Base-by-base conservation (phyloP, 2,329 filamentous ascomycete species). In the Diaporthe nobilis region DNA sequence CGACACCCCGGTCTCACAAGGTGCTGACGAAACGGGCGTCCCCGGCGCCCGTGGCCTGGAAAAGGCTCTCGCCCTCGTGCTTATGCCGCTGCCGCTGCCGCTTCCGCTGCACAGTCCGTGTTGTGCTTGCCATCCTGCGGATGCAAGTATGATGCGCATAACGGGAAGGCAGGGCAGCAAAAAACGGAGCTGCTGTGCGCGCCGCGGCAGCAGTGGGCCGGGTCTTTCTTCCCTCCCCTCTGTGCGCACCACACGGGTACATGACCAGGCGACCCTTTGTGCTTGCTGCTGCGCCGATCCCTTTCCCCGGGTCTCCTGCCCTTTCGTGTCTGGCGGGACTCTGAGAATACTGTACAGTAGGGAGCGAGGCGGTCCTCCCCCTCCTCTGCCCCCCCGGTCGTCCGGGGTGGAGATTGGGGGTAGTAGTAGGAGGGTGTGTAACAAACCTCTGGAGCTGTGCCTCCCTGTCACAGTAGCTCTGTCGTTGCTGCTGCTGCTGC, bases 141-240 rank as follows among this genome's bases (percentile, higher is more conserved):
- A 74, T 75, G 75, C 75, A 77, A 44, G 75, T 77, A 77, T 77
- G 75, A 75, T 77, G 72, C 75, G 75, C 75, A 77, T 77, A 63
- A 53, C 39, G 74, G 75, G 58, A 74, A 44, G 72, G 60, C 61
- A 72, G 51, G 75, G 44, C 37, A 70, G 65, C 20, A 61, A 67
- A 63, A 72, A 67, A 34, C 63, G 63, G 63, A 51, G 44, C 44
- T 68, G 63, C 47, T 68, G 63, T 68, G 63, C 63, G 63, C 63
- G 63, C 44, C 44, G 44, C 63, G 47, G 63, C 63, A 68, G 63
- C 63, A 68, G 63, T 68, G 63, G 63, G 63, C 63, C 63, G 63
- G 63, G 28, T 37, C 17, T 28, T 22, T 37, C 12, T 28, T 13
- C 25, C 51, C 20, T 25, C 49, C 15, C 15, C 58, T 25, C 58